Base-by-base conservation (phyloP, 1,139 yeast genomes). In the Kurtzmaniella quercitrusa region DNA sequence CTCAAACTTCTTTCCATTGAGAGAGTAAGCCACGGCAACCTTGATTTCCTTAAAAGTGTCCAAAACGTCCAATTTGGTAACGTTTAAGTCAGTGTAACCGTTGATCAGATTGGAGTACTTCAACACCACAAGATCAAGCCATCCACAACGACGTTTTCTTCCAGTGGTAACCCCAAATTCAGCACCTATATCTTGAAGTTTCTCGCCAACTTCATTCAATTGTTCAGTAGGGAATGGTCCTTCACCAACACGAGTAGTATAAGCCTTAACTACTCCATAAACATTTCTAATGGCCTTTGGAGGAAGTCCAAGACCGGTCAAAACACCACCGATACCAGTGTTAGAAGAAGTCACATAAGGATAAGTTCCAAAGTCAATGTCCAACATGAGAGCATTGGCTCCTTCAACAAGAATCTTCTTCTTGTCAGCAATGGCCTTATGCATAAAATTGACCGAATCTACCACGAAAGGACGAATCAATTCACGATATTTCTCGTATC, bases 201-300 rank as follows among this genome's bases (percentile, higher is more conserved):
- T 80, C 60, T 86, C 96, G 59, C 99, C 99, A 44, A 73, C 79
- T 37, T 73, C 82, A 65, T 93, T 90, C 63, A 91, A 78, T 66
- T 91, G 98, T 70, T 93, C 99, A 46, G 98, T 85, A 50, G 99
- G 98, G 86, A 93, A 93, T 33, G 99, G 98, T 50, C 99, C 99
- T 60, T 90, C 98, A 58, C 99, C 99, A 46, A 93, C 99, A 69
- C 99, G 83, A 37, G 98, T 93, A 41, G 98, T 94, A 68, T 93
- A 93, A 39, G 98, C 98, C 74, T 93, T 93, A 45, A 91, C 98
- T 38, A 93, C 98, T 66, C 99, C 99, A 62, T 85, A 89, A 41
- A 90, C 75, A 62, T 89, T 84, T 44, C 75, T 78, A 56, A 93
- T 85, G 52, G 82, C 71, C 53, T 72, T 79, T 55, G 98, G 98